Evolutionary conservation across 768 basidiomycete species (phyloP), one percentile per base, ranked within the genome.

Genomic region (Hortiboletus campestris): DNA sequence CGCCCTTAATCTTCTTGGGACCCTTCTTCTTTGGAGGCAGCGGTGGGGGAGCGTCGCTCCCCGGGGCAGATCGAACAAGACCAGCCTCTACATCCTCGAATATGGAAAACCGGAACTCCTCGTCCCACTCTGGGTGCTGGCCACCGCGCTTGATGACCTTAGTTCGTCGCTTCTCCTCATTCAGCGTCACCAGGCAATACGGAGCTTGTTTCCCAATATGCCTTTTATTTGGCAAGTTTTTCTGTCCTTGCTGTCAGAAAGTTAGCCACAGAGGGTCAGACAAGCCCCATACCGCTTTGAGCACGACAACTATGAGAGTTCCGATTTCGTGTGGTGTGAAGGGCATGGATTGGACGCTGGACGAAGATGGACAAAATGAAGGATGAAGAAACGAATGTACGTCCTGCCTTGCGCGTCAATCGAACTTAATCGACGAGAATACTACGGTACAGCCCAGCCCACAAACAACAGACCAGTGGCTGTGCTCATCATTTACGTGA

Each of bases 81-180:
- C 78, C 75, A 60, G 80, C 83, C 31, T 82, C 78, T 32, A 76
- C 73, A 60, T 93, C 92, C 67, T 98, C 95, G 60, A 79, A 83
- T 43, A 99, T 77, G 25, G 88, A 86, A 73, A 98, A 98, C 41
- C 97, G 87, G 66, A 98, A 78, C 74, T 99, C 97, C 65, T 97
- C 94, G 68, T 99, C 97, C 95, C 97, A 99, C 74, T 94, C 94
- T 6, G 97, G 97, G 71, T 97, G 94, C 70, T 99, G 97, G 17
- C 97, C 97, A 47, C 97, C 97, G 31, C 93, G 88, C 69, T 91
- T 95, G 70, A 98, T 88, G n/a, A 93, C 85, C 70, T 89, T 92
- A 6, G 96, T 98, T 49, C 91, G 81, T 55, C 86, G 84, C 66
- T 86, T 94, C 72, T 94, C 88, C 47, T 85, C 85, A 67, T 91